These are phyloP conservation scores for Dryadomyces sulphureus DNA, from an alignment of 2,329 filamentous ascomycete genomes.

Conservation along the genomic window DNA sequence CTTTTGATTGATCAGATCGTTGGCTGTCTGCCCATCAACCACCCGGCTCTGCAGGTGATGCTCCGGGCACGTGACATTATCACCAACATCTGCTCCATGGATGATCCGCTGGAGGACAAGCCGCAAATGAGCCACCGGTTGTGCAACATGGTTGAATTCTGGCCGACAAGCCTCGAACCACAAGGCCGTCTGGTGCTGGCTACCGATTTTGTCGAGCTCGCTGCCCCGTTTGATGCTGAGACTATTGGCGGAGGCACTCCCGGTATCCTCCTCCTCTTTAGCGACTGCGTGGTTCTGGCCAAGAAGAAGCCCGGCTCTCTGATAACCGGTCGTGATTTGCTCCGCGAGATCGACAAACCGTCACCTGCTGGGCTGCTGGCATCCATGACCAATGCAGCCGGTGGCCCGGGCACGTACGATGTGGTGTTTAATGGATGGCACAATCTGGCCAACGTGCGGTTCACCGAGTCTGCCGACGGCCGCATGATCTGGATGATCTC, in stretches of 20 bases:
- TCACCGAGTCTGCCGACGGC: slow-evolving; percentile 55
- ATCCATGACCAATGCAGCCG: slow-evolving; percentile 48
- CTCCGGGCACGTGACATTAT: slow-evolving; percentile 86
- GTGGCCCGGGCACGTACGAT: slow-evolving; percentile 49
- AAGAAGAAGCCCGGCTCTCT: slow-evolving; percentile 51
- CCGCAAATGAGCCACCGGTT: slow-evolving; percentile 60
- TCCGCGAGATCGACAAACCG: slow-evolving; percentile 75
- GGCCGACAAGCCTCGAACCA: slow-evolving; percentile 58
- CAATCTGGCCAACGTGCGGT: slow-evolving; percentile 51
- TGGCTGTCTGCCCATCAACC: slow-evolving; percentile 67
- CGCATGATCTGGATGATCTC: slow-evolving; percentile 54
- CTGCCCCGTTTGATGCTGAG: slow-evolving; percentile 47
- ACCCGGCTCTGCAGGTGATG: slow-evolving; percentile 70
- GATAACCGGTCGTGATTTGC: slow-evolving; percentile 58
- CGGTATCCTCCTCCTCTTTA: slow-evolving; percentile 71
- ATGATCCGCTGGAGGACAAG: slow-evolving; percentile 54
- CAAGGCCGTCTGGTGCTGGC: slow-evolving; percentile 68
- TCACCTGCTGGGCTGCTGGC: slow-evolving; percentile 48
- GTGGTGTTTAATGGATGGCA: slow-evolving; percentile 65
- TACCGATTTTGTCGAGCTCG: slow-evolving; percentile 63
- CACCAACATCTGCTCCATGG: slow-evolving; percentile 90
- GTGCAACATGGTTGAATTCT: slow-evolving; percentile 60
- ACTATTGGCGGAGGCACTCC: slow-evolving; percentile 29
- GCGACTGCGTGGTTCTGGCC: slow-evolving; percentile 65
- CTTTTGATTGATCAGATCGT: slow-evolving; percentile 94